Base-by-base conservation (phyloP, 225 moss, liverwort and hornwort species). In the Sphagnum tenellum region DNA sequence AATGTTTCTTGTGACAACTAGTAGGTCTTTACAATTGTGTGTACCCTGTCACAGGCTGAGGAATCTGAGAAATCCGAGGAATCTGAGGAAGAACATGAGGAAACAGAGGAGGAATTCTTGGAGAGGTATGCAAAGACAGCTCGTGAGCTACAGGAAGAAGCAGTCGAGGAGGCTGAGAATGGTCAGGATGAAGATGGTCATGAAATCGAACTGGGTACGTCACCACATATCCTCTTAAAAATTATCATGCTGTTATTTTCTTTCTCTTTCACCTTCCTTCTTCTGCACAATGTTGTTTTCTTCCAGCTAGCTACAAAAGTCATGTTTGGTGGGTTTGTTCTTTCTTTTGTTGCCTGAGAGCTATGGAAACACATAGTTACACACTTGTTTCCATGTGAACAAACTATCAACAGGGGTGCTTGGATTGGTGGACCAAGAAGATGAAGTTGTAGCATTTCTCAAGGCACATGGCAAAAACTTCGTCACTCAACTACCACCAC, bases 101-200 rank as follows among this genome's bases (percentile, higher is more conserved):
- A 91, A 76, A 84, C 86, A 44, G 91, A 91, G 72, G 91, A 94
- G 73, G 85, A 78, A 59, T 94, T 91, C 75, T 68, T 94, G 66
- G 91, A 86, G 72, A 76, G 86, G 66, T 84, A 89, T 72, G 94
- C 94, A 57, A 73, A 78, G 67, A 89, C 83, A 57, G 87, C 89
- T 50, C 79, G 91, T 76, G 86, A 91, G 66, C 79, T 94, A 44
- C 87, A 88, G 72, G 78, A 91, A 65, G 91, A 89, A 67, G 86
- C 82, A 65, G 75, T 70, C 49, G 83, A 84, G 77, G 94, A 89
- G 64, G 91, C 94, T 69, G 94, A 94, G 77, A 88, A 86, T 65
- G 94, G 94, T 10, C 87, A 86, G 82, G 94, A 91, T 64, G 94
- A 94, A 77, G 94, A 94, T 58, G 94, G 89, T 48, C 94, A 94